Evolutionary conservation across 257 asterid species (phyloP), one percentile per base, ranked within the genome.

Genomic region (Handroanthus guayacan): DNA sequence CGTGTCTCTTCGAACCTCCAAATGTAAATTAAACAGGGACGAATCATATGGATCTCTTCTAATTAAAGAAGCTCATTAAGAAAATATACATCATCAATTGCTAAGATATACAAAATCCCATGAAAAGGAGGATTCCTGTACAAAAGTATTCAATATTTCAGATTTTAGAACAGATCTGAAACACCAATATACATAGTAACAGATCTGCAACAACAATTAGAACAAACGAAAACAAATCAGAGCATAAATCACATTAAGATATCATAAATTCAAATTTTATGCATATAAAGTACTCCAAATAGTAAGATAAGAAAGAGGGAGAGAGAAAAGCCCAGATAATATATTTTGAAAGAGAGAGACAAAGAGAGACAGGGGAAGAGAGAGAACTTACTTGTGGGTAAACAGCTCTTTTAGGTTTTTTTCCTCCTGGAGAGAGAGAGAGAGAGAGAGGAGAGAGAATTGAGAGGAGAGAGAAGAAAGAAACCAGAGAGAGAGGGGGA

Each of bases 341-440:
- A 82, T 57, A 45, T 68, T 72, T 70, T 17, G 70, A 78, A 74
- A 84, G 81, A 79, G 74, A 51, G 71, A 80, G 79, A 76, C 34
- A 61, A 69, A 57, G 66, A 71, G 69, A 72, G 31, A 41, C 60
- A 52, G 83, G 74, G 62, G 56, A 82, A 71, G 86, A 84, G 86
- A 86, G 90, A 89, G 84, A 81, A 85, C 96, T 89, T 84, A 91
- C 97, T 89, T 85, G 92, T 88, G 91, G 91, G 92, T 84, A 89
- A 86, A 89, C 92, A 83, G 91, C 87, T 86, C 93, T 83, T 86
- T 91, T 87, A 87, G 91, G 88, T 86, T 88, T 89, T 88, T 88
- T 91, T 79, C 85, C 81, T 71, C 82, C 88, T 82, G 89, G 90
- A 83, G 89, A 79, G 88, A 90, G 90, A 81, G 84, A 25, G 31